Conservation (phyloP, 2,329 filamentous ascomycete species). For the Penicillium janthinellum region DNA sequence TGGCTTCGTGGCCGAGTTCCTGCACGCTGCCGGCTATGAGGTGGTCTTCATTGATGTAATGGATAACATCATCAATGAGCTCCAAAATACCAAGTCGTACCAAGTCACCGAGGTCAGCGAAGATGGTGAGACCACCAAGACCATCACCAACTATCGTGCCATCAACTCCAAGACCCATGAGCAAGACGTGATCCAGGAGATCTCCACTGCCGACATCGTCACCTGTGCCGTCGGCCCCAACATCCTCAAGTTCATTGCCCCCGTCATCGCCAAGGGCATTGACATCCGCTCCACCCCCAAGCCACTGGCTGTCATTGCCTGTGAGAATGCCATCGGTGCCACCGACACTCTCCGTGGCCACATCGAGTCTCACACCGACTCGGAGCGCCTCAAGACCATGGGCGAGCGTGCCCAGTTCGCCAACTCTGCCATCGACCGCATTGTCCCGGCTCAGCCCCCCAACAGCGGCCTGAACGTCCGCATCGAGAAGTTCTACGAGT, state of each 20-base stretch:
- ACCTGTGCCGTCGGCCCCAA: conserved; percentile 97
- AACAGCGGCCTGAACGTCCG: conserved; percentile 84
- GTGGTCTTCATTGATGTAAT: conserved; percentile 96
- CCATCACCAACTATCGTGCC: conserved; percentile 92
- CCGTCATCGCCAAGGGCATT: conserved; percentile 92
- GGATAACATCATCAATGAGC: conserved; percentile 74
- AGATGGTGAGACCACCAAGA: conserved; percentile 77
- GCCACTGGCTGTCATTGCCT: conserved; percentile 90
- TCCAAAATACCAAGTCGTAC: conserved; percentile 78
- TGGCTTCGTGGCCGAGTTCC: conserved; percentile 86
- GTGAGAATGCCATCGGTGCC: conserved; percentile 95
- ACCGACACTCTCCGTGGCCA: conserved; percentile 82
- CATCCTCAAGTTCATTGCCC: conserved; percentile 93
- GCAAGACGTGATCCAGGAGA: conserved; percentile 78
- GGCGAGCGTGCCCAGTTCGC: conserved; percentile 80
- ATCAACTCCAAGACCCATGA: conserved; percentile 92
- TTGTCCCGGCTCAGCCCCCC: conserved; percentile 86
- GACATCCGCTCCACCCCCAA: conserved; percentile 67
- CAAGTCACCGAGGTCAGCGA: conserved; percentile 89
- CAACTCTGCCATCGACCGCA: conserved; percentile 98
- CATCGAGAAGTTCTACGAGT: conserved; percentile 98
- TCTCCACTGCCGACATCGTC: conserved; percentile 83
- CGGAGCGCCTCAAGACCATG: conserved; percentile 68
- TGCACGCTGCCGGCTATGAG: conserved; percentile 92
- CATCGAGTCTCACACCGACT: conserved; percentile 76